phyloP scores from a whole-genome alignment of 2,329 filamentous ascomycete genomes.

The Aureobasidium leucospermi region DNA sequence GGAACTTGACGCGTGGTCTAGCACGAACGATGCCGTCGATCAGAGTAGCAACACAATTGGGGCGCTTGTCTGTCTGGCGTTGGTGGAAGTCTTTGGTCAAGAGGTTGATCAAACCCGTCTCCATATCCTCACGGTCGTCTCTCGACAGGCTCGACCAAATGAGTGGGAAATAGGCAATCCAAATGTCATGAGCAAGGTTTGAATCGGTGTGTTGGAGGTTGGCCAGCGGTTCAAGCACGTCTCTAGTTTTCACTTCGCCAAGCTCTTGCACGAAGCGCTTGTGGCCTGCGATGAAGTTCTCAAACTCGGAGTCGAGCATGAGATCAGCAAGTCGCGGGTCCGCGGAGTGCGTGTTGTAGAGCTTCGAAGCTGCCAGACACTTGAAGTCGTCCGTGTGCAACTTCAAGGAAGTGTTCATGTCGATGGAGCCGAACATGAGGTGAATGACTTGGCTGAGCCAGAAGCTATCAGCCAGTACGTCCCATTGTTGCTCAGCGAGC shows the following conservation, averaged over 20 bases:
- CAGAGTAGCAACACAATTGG: constrained; percentile 90
- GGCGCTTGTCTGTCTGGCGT: constrained; percentile 86
- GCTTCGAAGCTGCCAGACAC: constrained; percentile 62
- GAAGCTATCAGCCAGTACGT: constrained; percentile 87
- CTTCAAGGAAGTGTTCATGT: constrained; percentile 71
- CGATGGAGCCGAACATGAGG: constrained; percentile 81
- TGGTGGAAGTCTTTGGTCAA: constrained; percentile 94
- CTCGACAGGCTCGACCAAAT: constrained; percentile 84
- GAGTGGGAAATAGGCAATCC: constrained; percentile 84
- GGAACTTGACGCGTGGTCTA: constrained; percentile 82
- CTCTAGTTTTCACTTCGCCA: constrained; percentile 76
- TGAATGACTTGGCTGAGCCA: constrained; percentile 96
- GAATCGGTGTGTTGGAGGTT: constrained; percentile 88
- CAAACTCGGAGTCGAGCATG: constrained; percentile 76
- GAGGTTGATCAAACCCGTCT: constrained; percentile 82
- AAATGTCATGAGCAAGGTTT: constrained; percentile 77
- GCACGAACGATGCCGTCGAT: constrained; percentile 80
- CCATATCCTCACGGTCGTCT: constrained; percentile 83
- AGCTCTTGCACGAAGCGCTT: constrained; percentile 78
- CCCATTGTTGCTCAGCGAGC: constrained; percentile 90
- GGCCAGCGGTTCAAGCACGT: constrained; percentile 80
- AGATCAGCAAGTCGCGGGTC: constrained; percentile 56
- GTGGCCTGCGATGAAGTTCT: constrained; percentile 69
- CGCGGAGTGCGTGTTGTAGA: constrained; percentile 66
- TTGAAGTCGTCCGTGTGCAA: constrained; percentile 80